Percentiles rank a stretch among this genome's conserved stretches.
These are phyloP conservation scores for Rhododendron vialii DNA, from an alignment of 148 eudicot genomes.

Conservation along the genomic window DNA sequence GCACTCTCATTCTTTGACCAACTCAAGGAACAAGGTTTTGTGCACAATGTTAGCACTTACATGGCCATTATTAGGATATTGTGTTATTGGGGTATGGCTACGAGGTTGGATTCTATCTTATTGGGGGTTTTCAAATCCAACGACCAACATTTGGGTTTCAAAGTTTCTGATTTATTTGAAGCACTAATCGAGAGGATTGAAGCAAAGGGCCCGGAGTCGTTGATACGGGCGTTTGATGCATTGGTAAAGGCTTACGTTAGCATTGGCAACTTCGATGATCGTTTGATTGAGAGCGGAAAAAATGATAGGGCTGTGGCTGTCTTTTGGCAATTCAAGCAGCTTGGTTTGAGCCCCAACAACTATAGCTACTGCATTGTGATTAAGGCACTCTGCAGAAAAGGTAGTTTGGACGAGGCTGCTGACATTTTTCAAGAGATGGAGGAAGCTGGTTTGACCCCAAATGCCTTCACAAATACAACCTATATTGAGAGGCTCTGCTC, in stretches of 20 bases:
- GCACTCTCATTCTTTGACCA: slow-evolving; percentile 41
- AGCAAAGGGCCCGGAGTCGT: slow-evolving; percentile 18
- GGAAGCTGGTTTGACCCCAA: slow-evolving; percentile 39
- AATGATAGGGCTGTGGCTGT: slow-evolving; percentile 39
- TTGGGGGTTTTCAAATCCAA: slow-evolving; percentile 35
- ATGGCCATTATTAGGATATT: slow-evolving; percentile 43
- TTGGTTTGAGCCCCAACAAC: slow-evolving; percentile 49
- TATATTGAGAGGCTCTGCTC: slow-evolving; percentile 56
- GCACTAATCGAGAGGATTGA: slow-evolving; percentile 32
- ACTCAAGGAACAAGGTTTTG: slow-evolving; percentile 49
- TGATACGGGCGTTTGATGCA: slow-evolving; percentile 39
- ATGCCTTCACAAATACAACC: slow-evolving; percentile 33
- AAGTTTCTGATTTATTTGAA: slow-evolving; percentile 42
- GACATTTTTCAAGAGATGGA: slow-evolving; percentile 47
- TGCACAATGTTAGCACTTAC: slow-evolving; percentile 42
- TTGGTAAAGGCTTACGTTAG: slow-evolving; percentile 57
- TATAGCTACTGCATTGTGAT: slow-evolving; percentile 60
- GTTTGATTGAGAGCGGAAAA: slow-evolving; percentile 40
- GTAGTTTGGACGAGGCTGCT: slow-evolving; percentile 40
- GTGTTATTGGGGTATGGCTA: slow-evolving; percentile 37
- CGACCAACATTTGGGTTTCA: slow-evolving; percentile 36
- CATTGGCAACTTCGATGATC: slow-evolving; percentile 48
- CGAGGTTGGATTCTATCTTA: slow-evolving; percentile 36
- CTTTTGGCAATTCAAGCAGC: slow-evolving; percentile 41
- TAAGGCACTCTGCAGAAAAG: slow-evolving; percentile 50